Evolutionary conservation across 441 rosid species (phyloP).

Genomic region (Hura crepitans): DNA sequence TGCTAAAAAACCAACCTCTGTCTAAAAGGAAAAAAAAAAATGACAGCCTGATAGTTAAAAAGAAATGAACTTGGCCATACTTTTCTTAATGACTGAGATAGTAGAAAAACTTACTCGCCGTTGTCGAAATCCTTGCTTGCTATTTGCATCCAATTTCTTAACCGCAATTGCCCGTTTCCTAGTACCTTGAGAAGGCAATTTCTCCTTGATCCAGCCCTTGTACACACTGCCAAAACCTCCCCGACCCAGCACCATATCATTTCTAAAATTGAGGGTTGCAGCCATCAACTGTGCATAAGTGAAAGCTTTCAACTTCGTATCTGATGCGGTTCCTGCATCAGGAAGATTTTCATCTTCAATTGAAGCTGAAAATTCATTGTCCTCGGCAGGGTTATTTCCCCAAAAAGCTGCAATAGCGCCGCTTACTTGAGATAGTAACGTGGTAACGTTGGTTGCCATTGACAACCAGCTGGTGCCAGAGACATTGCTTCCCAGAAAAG

Average conservation of each 20-base stretch:
- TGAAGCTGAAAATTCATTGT: slow-evolving; percentile 4
- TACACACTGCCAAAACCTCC: slow-evolving; percentile 83
- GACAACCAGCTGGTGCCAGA: slow-evolving; percentile 16
- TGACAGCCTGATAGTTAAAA: slow-evolving; percentile 12
- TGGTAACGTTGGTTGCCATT: slow-evolving; percentile 14
- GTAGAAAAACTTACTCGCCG: slow-evolving; percentile 50
- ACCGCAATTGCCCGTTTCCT: slow-evolving; percentile 58
- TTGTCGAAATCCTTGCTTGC: slow-evolving; percentile 69
- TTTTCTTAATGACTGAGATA: neutral
- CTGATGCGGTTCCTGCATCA: slow-evolving; percentile 9
- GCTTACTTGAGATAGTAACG: slow-evolving; percentile 9
- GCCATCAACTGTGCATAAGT: slow-evolving; percentile 50
- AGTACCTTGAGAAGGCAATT: slow-evolving; percentile 34
- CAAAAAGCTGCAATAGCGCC: slow-evolving; percentile 14
- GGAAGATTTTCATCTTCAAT: slow-evolving; percentile 13
- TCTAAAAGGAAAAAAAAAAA: slow-evolving; percentile 36
- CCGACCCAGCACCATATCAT: slow-evolving; percentile 61
- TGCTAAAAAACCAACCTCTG: slow-evolving; percentile 68
- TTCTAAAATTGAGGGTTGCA: slow-evolving; percentile 55
- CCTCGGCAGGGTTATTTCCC: slow-evolving; percentile 2
- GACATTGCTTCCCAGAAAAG: slow-evolving; percentile 15
- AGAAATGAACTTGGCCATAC: neutral
- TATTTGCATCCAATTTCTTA: slow-evolving; percentile 62
- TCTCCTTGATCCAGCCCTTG: slow-evolving; percentile 77
- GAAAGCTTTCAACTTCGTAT: slow-evolving; percentile 43